Percentiles rank a stretch among this genome's conserved stretches.
Evolutionary conservation across 2,329 filamentous ascomycete genomes (phyloP).

Genomic region (Botrytis fragariae): DNA sequence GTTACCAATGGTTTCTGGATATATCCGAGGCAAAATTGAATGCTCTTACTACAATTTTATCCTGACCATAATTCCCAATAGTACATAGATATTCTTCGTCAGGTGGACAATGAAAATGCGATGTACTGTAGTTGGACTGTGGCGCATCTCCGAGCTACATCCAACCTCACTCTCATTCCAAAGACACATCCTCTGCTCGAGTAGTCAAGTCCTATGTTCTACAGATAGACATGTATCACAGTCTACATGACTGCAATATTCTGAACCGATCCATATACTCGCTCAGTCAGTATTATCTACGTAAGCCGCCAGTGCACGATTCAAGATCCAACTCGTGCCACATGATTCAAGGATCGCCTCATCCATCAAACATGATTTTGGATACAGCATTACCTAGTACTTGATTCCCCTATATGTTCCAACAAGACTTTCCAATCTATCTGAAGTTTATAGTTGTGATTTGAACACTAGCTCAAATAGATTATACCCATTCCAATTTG

Average conservation of each 20-base stretch:
- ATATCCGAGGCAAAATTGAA: neutral
- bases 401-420: neutral
- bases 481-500: neutral
- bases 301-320: neutral
- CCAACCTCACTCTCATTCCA: neutral
- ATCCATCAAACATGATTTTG: neutral
- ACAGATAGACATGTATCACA: neutral
- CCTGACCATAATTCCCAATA: neutral
- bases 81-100: neutral
- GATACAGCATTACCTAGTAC: neutral
- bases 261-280: neutral
- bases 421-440: neutral
- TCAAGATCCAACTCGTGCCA: neutral
- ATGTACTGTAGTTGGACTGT: neutral
- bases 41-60: accelerated
- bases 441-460: neutral
- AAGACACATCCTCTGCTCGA: accelerated
- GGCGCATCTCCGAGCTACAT: no score
- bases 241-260: neutral
- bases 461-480: neutral
- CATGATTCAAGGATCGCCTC: neutral
- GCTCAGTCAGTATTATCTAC: accelerated
- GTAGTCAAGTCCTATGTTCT: neutral
- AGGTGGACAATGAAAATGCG: accelerated
- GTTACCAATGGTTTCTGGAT: neutral